Base-by-base conservation (phyloP, 192 early-diverging fungal genomes). In the Pilaira anomala region DNA sequence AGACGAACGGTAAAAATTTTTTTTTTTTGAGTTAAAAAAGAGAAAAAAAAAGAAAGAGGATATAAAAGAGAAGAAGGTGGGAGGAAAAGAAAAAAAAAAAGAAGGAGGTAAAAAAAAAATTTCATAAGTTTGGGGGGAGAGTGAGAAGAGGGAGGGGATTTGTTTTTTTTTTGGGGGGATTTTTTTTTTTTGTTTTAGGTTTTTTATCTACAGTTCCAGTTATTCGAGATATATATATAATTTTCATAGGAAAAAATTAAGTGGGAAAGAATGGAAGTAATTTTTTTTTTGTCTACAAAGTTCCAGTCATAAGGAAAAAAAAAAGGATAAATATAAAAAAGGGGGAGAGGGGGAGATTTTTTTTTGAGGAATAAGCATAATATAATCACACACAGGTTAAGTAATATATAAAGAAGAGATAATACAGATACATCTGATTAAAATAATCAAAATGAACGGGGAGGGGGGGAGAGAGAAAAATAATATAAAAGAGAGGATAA, bases 341-440 rank as follows among this genome's bases (percentile, higher is more conserved):
- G 29, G 25, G 33, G 1, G 33, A 36, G 33, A 33, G 30, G 30
- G 33, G 33, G 33, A 36, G 33, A 16, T 45, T 45, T 51, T 53
- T 53, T 25, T 52, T 53, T 53, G 26, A 28, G 4, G 1, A 36
- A 7, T 33, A 26, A 25, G 52, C 52, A 54, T 54, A 54, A 26
- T 30, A 54, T 54, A 54, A 54, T 54, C 52, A 54, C 52, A 54
- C 52, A 54, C 52, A 54, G 25, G 29, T 16, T 29, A 30, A 33
- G n/a, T n/a, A 26, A 30, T 14, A 25, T 18, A 30, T 25, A 25
- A 18, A 18, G 5, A 46, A 13, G 16, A 3, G 3, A n/a, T n/a
- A 45, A 18, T 16, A 46, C 44, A 46, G 44, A 46, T 14, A 14
- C 13, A 46, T 46, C 18, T 46, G 44, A 46, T 36, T 36, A 51